A percentile compares a stretch with the other conserved stretches of the same genome.
Conservation (phyloP, 768 basidiomycete genomes). For the Lactifluus piperatus region DNA sequence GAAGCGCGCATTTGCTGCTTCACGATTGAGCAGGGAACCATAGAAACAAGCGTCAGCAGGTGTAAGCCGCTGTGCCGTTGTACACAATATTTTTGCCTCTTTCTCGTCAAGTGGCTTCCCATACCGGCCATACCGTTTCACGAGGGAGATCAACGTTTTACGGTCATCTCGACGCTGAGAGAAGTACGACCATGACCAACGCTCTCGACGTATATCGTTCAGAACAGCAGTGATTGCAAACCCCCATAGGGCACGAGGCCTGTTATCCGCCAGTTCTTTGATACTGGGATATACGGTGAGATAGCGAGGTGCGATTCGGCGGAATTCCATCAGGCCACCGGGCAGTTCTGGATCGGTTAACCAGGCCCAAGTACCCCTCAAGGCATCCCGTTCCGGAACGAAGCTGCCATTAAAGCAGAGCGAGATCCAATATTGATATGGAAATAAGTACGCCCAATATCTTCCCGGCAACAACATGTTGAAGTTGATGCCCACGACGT, state of each 20-base stretch:
- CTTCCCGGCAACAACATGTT: conserved; percentile 8
- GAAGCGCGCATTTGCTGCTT: conserved; percentile 18
- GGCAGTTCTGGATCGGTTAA: not conserved
- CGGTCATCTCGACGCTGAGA: conserved; percentile 25
- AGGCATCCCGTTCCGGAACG: conserved; percentile 1
- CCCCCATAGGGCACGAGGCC: conserved; percentile 26
- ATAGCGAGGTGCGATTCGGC: conserved; percentile 20
- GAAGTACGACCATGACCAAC: conserved; percentile 28
- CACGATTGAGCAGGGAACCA: conserved; percentile 16
- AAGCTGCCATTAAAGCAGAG: conserved; percentile 2
- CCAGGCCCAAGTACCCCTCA: conserved; percentile 1
- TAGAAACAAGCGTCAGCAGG: conserved; percentile 25
- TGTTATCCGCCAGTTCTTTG: conserved; percentile 20
- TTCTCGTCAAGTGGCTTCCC: conserved; percentile 18
- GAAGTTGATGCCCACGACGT: conserved; percentile 12
- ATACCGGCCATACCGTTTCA: conserved; percentile 20
- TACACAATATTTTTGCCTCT: conserved; percentile 19
- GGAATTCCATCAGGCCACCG: conserved; percentile 21
- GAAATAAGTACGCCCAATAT: not conserved
- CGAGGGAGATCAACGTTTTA: conserved; percentile 23
- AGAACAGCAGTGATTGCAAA: conserved; percentile 25
- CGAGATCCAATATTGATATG: not conserved
- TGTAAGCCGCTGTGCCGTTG: conserved; percentile 17
- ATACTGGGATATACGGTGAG: conserved; percentile 24
- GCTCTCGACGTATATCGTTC: conserved; percentile 20